Evolutionary conservation across 495 filamentous ascomycete species (phyloP).

Genomic region (Friedmanniomyces simplex): DNA sequence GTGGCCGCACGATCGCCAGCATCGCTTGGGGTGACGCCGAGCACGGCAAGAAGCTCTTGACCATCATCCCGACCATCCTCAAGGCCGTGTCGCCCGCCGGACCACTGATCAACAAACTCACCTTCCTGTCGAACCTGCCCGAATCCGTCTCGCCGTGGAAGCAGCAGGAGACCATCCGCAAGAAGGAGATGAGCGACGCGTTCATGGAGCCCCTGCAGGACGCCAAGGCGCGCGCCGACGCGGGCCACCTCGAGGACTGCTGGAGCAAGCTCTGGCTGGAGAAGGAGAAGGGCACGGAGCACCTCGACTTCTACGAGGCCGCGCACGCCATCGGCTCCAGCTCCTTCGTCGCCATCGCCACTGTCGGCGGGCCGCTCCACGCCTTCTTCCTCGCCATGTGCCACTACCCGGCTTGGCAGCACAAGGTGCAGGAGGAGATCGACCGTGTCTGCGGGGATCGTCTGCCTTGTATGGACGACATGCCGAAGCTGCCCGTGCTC

Average conservation of each 20-base stretch:
- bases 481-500: slow-evolving; percentile 33
- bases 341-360: slow-evolving; percentile 33
- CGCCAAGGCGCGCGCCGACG: slow-evolving; percentile 18
- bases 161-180: slow-evolving; percentile 26
- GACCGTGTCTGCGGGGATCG: slow-evolving; percentile 39
- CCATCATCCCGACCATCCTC: slow-evolving; percentile 48
- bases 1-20: slow-evolving; percentile 48
- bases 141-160: slow-evolving; percentile 28
- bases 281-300: slow-evolving; percentile 12
- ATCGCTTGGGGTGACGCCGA: slow-evolving; percentile 48
- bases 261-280: slow-evolving; percentile 23
- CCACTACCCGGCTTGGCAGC: slow-evolving; percentile 47
- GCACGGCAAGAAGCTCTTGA: slow-evolving; percentile 37
- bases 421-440: slow-evolving; percentile 44
- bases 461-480: slow-evolving; percentile 25
- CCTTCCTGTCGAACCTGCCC: slow-evolving; percentile 29
- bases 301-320: slow-evolving; percentile 32
- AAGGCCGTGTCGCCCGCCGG: slow-evolving; percentile 48
- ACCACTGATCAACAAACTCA: slow-evolving; percentile 41
- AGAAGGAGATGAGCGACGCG: slow-evolving; percentile 26
- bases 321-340: slow-evolving; percentile 33
- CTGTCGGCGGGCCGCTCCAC: slow-evolving; percentile 43
- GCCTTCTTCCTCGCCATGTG: slow-evolving; percentile 50
- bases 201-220: slow-evolving; percentile 29
- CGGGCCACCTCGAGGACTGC: slow-evolving; percentile 22